phyloP scores from a whole-genome alignment of 164 flowering plant genomes.

The Dillenia turbinata region DNA sequence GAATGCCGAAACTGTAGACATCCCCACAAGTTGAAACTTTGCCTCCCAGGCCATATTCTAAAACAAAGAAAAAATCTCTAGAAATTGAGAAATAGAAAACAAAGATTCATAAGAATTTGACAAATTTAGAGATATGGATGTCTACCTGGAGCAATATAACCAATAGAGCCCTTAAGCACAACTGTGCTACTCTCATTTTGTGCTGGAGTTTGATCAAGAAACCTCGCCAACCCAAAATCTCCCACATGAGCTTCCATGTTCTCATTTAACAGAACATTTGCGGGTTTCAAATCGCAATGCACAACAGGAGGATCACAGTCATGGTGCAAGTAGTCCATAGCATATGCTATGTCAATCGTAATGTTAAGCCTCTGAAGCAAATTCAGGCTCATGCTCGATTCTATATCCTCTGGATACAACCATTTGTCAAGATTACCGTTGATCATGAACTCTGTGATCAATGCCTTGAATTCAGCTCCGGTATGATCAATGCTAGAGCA shows the following conservation, averaged over 20 bases:
- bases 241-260: conserved; percentile 13
- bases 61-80: background rate
- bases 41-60: conserved; percentile 9
- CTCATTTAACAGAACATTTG: conserved; percentile 12
- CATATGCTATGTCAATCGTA: conserved; percentile 7
- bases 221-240: conserved; percentile 18
- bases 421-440: conserved; percentile 13
- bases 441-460: conserved; percentile 14
- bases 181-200: conserved; percentile 7
- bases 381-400: conserved; percentile 3
- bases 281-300: conserved; percentile 19
- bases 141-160: conserved; percentile 20
- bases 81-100: background rate
- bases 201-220: conserved; percentile 6
- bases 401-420: conserved; percentile 11
- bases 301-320: conserved; percentile 17
- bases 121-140: background rate
- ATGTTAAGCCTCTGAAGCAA: conserved; percentile 10
- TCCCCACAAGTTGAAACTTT: conserved; percentile 8
- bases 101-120: background rate
- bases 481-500: conserved; percentile 15
- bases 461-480: conserved; percentile 15
- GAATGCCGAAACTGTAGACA: conserved; percentile 17
- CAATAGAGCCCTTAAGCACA: conserved; percentile 14
- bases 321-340: conserved; percentile 12